Conservation (phyloP, 176 grass and related monocot genomes). For the Avena insularis region DNA sequence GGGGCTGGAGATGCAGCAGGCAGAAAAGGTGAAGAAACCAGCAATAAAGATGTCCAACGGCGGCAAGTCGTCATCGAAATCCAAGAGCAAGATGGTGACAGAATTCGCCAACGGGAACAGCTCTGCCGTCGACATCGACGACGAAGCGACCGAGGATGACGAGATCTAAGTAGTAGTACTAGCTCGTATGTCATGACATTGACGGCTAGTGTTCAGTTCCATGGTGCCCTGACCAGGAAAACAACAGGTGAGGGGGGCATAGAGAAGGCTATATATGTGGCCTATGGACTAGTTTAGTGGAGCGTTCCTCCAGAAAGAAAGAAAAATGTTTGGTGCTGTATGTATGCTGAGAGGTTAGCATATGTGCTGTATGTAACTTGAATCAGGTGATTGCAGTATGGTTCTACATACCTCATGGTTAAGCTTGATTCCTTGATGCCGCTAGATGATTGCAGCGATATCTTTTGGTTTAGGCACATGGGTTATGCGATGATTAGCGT, state of each 20-base stretch:
- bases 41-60: slow-evolving; percentile 61
- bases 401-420: slow-evolving; percentile 17
- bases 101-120: slow-evolving; percentile 58
- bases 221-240: not conserved
- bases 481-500: not conserved
- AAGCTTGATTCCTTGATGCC: slow-evolving; percentile 12
- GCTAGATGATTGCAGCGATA: not conserved
- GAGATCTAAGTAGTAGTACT: slow-evolving; percentile 27
- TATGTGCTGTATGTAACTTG: slow-evolving; percentile 27
- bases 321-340: not conserved
- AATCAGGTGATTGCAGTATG: not conserved
- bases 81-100: slow-evolving; percentile 47
- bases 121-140: slow-evolving; percentile 64
- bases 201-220: slow-evolving; percentile 30
- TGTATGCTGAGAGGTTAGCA: slow-evolving; percentile 7
- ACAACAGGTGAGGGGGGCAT: not conserved
- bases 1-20: slow-evolving; percentile 87
- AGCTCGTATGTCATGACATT: not conserved
- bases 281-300: not conserved
- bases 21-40: slow-evolving; percentile 77
- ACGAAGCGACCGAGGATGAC: slow-evolving; percentile 77
- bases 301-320: not conserved
- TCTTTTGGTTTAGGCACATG: not conserved
- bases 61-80: slow-evolving; percentile 55
- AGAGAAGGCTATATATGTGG: not conserved